A percentile compares a stretch with the other conserved stretches of the same genome.
Evolutionary conservation across 495 filamentous ascomycete species (phyloP).

Genomic region (Hypomontagnella submonticulosa): DNA sequence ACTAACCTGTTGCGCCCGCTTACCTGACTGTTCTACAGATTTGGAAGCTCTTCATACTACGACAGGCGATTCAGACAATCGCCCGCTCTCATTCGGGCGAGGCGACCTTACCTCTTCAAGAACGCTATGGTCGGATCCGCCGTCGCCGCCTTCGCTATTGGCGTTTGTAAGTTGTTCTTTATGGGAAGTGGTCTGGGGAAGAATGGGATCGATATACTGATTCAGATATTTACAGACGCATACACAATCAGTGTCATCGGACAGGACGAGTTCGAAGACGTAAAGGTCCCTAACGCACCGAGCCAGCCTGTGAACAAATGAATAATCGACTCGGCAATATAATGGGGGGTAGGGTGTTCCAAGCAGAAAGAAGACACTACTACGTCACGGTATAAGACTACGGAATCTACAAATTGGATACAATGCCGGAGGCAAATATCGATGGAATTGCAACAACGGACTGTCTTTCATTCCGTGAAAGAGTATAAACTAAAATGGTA

Average conservation of each 20-base stretch:
- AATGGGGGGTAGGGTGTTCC: not conserved
- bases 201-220: not conserved
- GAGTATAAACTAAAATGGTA: conserved; percentile 40
- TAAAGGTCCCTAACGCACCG: conserved; percentile 81
- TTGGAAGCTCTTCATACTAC: conserved; percentile 78
- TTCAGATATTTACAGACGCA: conserved; percentile 66
- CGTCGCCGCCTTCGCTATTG: conserved; percentile 74
- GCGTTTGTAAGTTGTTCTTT: conserved; percentile 76
- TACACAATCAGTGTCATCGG: conserved; percentile 90
- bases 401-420: not conserved
- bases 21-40: conserved; percentile 33
- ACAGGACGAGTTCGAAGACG: conserved; percentile 98
- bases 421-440: not conserved
- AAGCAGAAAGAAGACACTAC: not conserved
- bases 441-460: conserved; percentile 13
- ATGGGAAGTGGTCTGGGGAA: not conserved
- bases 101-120: conserved; percentile 90
- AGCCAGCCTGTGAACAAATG: conserved; percentile 55
- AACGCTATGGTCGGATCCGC: conserved; percentile 80
- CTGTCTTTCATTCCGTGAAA: conserved; percentile 21
- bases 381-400: not conserved
- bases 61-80: conserved; percentile 82
- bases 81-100: conserved; percentile 86
- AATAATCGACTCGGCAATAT: conserved; percentile 18
- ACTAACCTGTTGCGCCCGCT: not conserved